Evolutionary conservation across 1,139 yeast species (phyloP), one percentile per base, ranked within the genome.

Genomic region (Magnusiomyces suaveolens): DNA sequence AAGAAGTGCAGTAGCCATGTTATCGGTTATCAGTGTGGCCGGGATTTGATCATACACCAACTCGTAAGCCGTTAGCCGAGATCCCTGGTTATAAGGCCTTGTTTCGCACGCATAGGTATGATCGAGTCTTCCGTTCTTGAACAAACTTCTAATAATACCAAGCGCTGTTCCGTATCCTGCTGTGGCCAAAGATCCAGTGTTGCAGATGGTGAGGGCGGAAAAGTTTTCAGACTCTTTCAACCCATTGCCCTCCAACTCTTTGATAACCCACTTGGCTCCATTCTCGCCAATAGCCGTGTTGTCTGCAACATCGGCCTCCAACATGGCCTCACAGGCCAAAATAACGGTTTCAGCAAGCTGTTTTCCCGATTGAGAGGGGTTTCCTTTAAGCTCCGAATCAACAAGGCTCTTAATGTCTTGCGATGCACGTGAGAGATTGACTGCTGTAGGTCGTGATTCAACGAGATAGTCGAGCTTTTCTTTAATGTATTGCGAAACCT

Each of bases 141-240:
- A 68, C 25, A 87, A 74, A 0, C 96, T 81, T 61, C 97, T 79
- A 51, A 92, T 82, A 25, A 90, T 87, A 20, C 97, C 97, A 48
- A 92, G 75, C 0, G 97, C 97, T 6, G 98, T 92, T 24, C 98
- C 98, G 66, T 89, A 92, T 1, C 97, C 97, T 2, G 97, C 88
- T 1, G 97, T 92, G 1, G 98, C 98, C 59, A 92, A 74, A 0
- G 97, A 87, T 0, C 77, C 77, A 3, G 77, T 73, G 59, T 73
- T 73, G 64, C 77, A 74, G 56, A 90, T 86, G 1, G 97, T 92
- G 66, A 90, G 71, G 2, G 88, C 90, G 0, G 95, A 80, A 65
- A 89, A 83, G 25, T 55, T 46, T 18, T 52, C 55, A 39, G 47
- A 39, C 38, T 52, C 57, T 1, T 77, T 67, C 52, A 72, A 67